Evolutionary conservation across 2,329 filamentous ascomycete species (phyloP).

Genomic region (Pseudocercospora pini-densiflorae): DNA sequence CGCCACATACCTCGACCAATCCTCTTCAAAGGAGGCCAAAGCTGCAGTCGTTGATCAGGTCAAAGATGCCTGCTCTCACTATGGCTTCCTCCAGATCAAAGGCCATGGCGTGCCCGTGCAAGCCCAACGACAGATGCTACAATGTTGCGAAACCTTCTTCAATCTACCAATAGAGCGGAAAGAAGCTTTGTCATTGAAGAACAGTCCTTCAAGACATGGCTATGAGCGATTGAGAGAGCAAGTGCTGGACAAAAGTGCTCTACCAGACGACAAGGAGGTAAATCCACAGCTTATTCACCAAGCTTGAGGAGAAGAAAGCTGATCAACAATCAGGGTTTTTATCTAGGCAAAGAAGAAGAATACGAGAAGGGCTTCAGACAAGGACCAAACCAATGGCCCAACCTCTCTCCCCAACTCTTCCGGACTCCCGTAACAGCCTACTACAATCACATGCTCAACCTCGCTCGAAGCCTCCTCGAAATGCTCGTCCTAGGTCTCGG

Average conservation of each 20-base stretch:
- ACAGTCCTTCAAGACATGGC: constrained; percentile 29
- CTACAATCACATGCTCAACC: constrained; percentile 26
- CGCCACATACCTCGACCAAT: constrained; percentile 41
- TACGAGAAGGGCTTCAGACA: constrained; percentile 31
- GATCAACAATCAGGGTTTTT: constrained; percentile 29
- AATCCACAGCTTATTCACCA: neutral
- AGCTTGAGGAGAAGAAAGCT: neutral
- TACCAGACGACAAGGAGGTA: constrained; percentile 32
- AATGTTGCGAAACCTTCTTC: constrained; percentile 28
- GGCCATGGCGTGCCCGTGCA: constrained; percentile 46
- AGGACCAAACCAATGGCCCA: constrained; percentile 51
- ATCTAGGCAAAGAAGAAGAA: constrained; percentile 37
- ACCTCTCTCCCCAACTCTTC: constrained; percentile 40
- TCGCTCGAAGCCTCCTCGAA: constrained; percentile 29
- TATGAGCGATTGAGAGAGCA: constrained; percentile 26
- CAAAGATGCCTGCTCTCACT: constrained; percentile 45
- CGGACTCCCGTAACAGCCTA: constrained; percentile 25
- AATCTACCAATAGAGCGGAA: constrained; percentile 27
- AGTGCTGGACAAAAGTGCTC: constrained; percentile 23
- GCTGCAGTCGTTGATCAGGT: constrained; percentile 48
- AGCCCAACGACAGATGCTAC: constrained; percentile 25
- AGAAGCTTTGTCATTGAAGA: constrained; percentile 29
- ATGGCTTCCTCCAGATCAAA: constrained; percentile 51
- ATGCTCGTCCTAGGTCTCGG: constrained; percentile 30
- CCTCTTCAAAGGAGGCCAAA: constrained; percentile 38